Percentiles rank a stretch among this genome's conserved stretches.
phyloP scores from a whole-genome alignment of 2,329 filamentous ascomycete species.

The Epichloe hybrida region DNA sequence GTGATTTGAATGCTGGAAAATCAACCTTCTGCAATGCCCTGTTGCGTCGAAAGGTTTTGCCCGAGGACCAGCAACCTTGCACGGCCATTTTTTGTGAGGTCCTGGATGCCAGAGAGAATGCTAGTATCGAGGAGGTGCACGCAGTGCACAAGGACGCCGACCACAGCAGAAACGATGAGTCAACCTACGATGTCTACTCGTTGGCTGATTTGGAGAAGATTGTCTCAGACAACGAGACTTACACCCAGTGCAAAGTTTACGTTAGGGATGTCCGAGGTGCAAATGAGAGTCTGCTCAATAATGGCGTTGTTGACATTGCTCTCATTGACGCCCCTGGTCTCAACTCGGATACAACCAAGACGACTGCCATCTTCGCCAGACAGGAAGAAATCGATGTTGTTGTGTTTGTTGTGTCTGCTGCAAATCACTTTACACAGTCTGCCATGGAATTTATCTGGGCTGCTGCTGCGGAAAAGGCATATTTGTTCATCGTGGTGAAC shows the following conservation, averaged over 20 bases:
- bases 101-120: constrained; percentile 80
- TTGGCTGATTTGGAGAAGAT: constrained; percentile 73
- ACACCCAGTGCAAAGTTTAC: constrained; percentile 94
- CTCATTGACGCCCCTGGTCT: constrained; percentile 92
- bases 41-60: constrained; percentile 77
- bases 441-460: constrained; percentile 97
- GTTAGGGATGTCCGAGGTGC: constrained; percentile 80
- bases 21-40: constrained; percentile 99
- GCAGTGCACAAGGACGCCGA: constrained; percentile 69
- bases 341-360: constrained; percentile 93
- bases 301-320: constrained; percentile 94
- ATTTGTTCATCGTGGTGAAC: constrained; percentile 98
- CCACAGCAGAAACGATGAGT: constrained; percentile 85
- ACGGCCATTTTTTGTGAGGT: constrained; percentile 98
- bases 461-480: constrained; percentile 90
- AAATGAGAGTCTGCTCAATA: constrained; percentile 89
- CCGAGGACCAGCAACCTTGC: constrained; percentile 95
- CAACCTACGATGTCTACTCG: constrained; percentile 78
- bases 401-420: constrained; percentile 93
- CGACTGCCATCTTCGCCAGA: constrained; percentile 88
- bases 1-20: constrained; percentile 93
- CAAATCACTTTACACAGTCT: constrained; percentile 94
- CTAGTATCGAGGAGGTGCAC: constrained; percentile 85
- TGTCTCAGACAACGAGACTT: constrained; percentile 76
- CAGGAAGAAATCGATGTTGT: constrained; percentile 99